Conservation (phyloP, 352 stramenopile species). For the Phytophthora colocasiae region DNA sequence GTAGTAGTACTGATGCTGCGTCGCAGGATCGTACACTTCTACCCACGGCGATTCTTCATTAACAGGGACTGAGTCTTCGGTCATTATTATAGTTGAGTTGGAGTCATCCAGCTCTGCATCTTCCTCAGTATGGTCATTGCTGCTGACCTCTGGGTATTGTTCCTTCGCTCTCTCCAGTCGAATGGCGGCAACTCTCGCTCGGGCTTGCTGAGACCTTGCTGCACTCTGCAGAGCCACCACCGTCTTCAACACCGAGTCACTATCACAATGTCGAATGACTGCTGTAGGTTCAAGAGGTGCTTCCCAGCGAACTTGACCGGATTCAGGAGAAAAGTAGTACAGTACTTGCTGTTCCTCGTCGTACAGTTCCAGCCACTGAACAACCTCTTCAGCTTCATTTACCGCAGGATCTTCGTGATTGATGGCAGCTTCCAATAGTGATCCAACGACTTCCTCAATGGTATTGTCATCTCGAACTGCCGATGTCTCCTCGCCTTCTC, state of each 20-base stretch:
- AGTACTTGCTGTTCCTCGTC: conserved; percentile 48
- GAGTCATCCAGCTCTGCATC: neutral
- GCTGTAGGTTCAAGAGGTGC: conserved; percentile 22
- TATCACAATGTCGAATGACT: conserved; percentile 44
- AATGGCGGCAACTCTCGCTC: conserved; percentile 43
- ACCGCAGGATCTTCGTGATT: neutral
- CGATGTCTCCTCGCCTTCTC: neutral
- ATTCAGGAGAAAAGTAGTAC: conserved; percentile 59
- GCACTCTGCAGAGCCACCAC: conserved; percentile 60
- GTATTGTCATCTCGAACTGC: neutral
- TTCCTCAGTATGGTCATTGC: neutral
- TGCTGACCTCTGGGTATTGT: neutral
- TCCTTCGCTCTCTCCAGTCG: conserved; percentile 31
- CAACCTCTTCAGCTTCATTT: conserved; percentile 2
- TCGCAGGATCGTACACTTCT: conserved; percentile 69
- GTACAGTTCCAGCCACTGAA: conserved; percentile 64
- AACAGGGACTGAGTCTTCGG: neutral
- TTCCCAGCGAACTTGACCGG: conserved; percentile 57
- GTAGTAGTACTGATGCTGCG: conserved; percentile 71
- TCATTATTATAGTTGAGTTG: neutral
- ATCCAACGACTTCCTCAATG: conserved; percentile 35
- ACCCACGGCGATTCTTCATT: conserved; percentile 42
- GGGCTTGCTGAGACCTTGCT: conserved; percentile 55
- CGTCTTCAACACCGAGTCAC: conserved; percentile 48
- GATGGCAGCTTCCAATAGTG: conserved; percentile 27